phyloP scores from a whole-genome alignment of 768 basidiomycete species.

The Coprinopsis cinerea region DNA sequence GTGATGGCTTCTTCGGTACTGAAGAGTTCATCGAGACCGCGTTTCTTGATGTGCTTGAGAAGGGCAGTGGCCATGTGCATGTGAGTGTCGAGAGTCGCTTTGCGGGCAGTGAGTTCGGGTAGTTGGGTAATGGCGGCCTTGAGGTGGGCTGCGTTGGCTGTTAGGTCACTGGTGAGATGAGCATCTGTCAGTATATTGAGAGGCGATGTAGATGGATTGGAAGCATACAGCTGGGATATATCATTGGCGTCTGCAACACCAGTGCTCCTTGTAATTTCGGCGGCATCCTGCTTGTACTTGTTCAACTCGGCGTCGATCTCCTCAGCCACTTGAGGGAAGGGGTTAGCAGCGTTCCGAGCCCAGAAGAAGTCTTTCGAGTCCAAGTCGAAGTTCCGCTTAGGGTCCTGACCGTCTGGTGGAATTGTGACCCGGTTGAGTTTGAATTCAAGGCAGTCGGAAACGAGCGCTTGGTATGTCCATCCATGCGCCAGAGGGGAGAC shows the following conservation, averaged over 20 bases:
- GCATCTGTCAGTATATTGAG: neutral
- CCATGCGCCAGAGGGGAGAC: conserved; percentile 92
- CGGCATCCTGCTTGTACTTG: conserved; percentile 92
- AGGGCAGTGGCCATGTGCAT: conserved; percentile 99
- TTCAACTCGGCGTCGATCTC: conserved; percentile 92
- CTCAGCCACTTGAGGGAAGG: conserved; percentile 97
- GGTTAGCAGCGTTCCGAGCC: conserved; percentile 92
- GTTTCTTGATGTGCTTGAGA: conserved; percentile 90
- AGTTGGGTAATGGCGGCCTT: conserved; percentile 97
- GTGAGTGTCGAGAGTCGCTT: conserved; percentile 94
- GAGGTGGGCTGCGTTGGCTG: conserved; percentile 88
- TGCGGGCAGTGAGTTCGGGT: conserved; percentile 93
- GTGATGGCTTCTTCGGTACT: conserved; percentile 88
- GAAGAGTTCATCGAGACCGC: conserved; percentile 95
- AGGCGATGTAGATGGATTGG: neutral
- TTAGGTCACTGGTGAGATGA: conserved; percentile 60
- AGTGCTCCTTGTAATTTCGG: conserved; percentile 92
- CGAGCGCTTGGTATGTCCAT: conserved; percentile 98
- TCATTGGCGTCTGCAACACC: conserved; percentile 96
- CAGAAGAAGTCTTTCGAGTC: conserved; percentile 99
- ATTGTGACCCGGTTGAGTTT: conserved; percentile 93
- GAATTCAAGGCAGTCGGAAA: conserved; percentile 96
- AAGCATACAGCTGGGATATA: conserved; percentile 81
- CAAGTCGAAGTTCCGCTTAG: conserved; percentile 79
- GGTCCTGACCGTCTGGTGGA: conserved; percentile 56